Base-by-base conservation (phyloP, 352 stramenopile species). In the Elongisporangium undulatum region DNA sequence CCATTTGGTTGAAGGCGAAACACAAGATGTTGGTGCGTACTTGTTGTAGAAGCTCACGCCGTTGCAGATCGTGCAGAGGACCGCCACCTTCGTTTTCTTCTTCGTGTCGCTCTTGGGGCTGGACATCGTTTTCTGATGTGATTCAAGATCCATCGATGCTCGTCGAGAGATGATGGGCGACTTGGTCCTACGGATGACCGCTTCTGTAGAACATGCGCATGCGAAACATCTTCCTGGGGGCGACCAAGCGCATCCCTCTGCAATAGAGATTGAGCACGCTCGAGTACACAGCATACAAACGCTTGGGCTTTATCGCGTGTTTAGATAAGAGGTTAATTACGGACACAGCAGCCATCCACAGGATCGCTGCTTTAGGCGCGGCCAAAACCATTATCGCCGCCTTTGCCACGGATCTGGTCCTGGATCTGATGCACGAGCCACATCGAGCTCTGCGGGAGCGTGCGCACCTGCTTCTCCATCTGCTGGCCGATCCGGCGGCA, bases 41-140 rank as follows among this genome's bases (percentile, higher is more conserved):
- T 74, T 85, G 59, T 69, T 90, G 74, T 90, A 90, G 12, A 90
- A 69, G 51, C 75, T 84, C 38, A 90, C 55, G 48, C 80, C 80
- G 7, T 88, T 51, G 58, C 80, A 90, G 62, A 41, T 41, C 8
- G 29, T 41, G 9, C 29, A 41, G 8, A 41, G 1, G 29, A 41
- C 24, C 7, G 24, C 9, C 29, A 15, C 9, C 29, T n/a, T n/a
- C n/a, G n/a, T n/a, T n/a, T 41, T 41, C 29, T 41, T 41, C 5
- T 41, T 41, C 29, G 9, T 15, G 8, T 41, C 29, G 13, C 29
- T 15, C 9, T 6, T 41, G 29, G 29, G 5, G 9, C 5, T 9
- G 8, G 29, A 15, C 29, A 41, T 41, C 29, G 29, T 41, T 41
- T 41, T 41, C 5, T 41, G 9, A 2, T 41, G 29, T 41, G 29